Percentiles rank a stretch among this genome's conserved stretches.
These are phyloP conservation scores for Ogataea ramenticola DNA, from an alignment of 805 yeast genomes.

Conservation along the genomic window DNA sequence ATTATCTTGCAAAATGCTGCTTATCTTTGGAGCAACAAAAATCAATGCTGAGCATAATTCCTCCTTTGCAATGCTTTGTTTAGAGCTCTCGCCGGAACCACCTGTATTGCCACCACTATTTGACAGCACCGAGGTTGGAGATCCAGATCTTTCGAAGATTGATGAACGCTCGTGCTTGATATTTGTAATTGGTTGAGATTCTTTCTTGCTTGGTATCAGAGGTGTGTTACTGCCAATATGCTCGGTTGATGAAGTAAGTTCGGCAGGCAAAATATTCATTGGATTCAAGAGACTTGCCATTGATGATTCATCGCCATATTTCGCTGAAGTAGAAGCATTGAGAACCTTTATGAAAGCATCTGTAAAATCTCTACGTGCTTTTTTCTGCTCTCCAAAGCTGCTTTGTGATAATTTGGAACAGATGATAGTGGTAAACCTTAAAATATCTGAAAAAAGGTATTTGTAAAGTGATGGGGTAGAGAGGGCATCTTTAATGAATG, in stretches of 20 bases:
- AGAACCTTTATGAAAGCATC: conserved; percentile 21
- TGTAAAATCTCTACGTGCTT: conserved; percentile 44
- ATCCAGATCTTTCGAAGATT: neutral
- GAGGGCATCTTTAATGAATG: conserved; percentile 54
- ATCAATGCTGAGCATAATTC: conserved; percentile 37
- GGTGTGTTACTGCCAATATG: neutral
- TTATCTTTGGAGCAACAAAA: conserved; percentile 32
- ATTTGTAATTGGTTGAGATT: neutral
- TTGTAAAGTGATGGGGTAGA: conserved; percentile 41
- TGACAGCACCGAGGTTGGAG: neutral
- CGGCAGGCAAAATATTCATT: conserved; percentile 13
- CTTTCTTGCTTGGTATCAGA: neutral
- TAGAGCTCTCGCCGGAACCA: too few relatives aligned
- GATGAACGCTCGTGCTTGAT: neutral
- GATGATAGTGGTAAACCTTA: conserved; percentile 45
- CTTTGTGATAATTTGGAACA: conserved; percentile 50
- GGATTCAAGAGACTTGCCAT: conserved; percentile 15
- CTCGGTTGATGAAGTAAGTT: neutral
- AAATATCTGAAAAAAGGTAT: conserved; percentile 41
- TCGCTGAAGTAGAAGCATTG: conserved; percentile 16
- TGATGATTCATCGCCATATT: conserved; percentile 13
- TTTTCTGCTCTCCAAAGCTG: conserved; percentile 55
- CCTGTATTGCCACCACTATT: too few relatives aligned
- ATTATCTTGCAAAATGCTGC: conserved; percentile 40
- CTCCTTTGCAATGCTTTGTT: conserved; percentile 24